These are phyloP conservation scores for Chlorella variabilis DNA, from an alignment of 163 green algal species.

Conservation along the genomic window DNA sequence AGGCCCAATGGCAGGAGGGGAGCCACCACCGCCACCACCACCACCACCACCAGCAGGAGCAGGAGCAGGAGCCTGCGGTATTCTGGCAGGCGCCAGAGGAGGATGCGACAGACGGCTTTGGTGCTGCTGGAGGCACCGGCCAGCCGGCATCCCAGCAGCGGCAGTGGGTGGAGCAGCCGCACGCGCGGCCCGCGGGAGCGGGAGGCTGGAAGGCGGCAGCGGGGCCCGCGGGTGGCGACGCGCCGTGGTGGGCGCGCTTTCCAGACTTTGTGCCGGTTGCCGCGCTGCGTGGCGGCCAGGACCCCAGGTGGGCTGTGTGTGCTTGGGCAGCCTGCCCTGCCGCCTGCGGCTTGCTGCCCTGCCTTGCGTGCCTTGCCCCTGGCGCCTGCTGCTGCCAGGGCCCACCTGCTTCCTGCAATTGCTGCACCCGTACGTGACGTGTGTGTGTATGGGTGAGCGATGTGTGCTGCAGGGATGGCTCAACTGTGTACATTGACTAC, in stretches of 20 bases:
- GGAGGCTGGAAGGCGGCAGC: conserved; percentile 1
- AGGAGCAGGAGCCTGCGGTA: background rate
- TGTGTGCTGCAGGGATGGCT: conserved; percentile 17
- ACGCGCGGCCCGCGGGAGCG: background rate
- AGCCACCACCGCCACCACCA: background rate
- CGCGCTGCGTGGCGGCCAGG: conserved; percentile 3
- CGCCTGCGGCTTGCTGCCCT: background rate
- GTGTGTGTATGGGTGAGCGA: background rate
- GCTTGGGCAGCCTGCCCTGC: too few relatives aligned
- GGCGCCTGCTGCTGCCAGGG: background rate
- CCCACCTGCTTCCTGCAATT: too few relatives aligned
- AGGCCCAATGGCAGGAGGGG: background rate
- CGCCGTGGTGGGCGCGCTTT: conserved; percentile 7
- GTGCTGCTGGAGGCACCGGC: background rate
- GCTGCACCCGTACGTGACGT: background rate
- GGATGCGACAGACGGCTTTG: background rate
- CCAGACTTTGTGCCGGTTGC: conserved; percentile 29
- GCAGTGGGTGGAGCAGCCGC: background rate
- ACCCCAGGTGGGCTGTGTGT: conserved; percentile 4
- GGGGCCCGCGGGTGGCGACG: background rate
- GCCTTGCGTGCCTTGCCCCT: background rate
- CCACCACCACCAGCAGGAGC: background rate
- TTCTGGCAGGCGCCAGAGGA: conserved; percentile 26
- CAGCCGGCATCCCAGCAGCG: background rate
- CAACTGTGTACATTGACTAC: conserved; percentile 29